These are phyloP conservation scores for Acidomyces sp. DNA, from an alignment of 495 filamentous ascomycete species.

Conservation along the genomic window DNA sequence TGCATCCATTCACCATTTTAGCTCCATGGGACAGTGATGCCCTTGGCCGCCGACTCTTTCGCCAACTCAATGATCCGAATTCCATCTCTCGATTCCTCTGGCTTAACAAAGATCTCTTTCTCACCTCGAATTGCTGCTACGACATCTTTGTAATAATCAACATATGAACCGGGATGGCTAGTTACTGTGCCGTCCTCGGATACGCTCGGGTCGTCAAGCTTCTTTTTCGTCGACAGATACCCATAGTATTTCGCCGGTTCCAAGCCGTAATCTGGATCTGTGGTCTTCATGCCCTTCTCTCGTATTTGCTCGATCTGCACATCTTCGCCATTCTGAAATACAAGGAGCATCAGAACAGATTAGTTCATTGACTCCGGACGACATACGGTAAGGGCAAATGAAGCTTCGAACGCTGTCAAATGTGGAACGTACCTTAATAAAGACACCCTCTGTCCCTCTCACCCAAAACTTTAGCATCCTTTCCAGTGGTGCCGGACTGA, in stretches of 20 bases:
- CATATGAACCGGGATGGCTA: constrained; percentile 4
- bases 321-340: constrained; percentile 46
- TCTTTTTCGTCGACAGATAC: background rate
- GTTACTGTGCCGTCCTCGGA: background rate
- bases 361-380: too few relatives aligned
- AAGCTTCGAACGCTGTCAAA: too few relatives aligned
- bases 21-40: constrained; percentile 8
- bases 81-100: constrained; percentile 7
- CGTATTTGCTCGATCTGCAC: constrained; percentile 69
- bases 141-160: constrained; percentile 11
- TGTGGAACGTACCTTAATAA: constrained; percentile 8
- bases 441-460: constrained; percentile 52
- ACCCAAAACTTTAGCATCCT: constrained; percentile 67
- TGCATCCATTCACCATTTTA: too few relatives aligned
- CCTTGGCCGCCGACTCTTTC: constrained; percentile 5
- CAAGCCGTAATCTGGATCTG: constrained; percentile 51
- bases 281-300: constrained; percentile 52
- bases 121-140: constrained; percentile 7
- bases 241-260: constrained; percentile 39
- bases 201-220: background rate
- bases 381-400: too few relatives aligned
- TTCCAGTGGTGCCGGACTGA: constrained; percentile 45
- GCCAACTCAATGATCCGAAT: constrained; percentile 12
- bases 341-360: too few relatives aligned
- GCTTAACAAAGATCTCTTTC: constrained; percentile 6